Evolutionary conservation across 2,329 filamentous ascomycete species (phyloP).

Genomic region (Rhinocladiella mackenziei): DNA sequence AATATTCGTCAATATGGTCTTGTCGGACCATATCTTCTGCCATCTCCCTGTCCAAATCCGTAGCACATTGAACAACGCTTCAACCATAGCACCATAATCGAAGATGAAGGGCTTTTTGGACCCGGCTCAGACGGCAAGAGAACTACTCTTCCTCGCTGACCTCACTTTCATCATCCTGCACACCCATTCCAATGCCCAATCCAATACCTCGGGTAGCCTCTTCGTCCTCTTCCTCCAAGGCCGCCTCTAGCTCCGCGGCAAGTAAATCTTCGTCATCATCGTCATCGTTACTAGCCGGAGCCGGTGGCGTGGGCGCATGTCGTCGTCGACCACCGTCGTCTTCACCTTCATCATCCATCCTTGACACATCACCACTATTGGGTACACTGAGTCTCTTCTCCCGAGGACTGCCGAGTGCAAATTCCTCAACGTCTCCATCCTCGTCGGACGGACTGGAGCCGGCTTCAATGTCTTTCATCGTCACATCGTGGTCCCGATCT

Average conservation of each 20-base stretch:
- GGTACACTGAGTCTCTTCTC: slow-evolving; percentile 11
- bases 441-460: slow-evolving; percentile 31
- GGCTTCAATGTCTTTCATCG: slow-evolving; percentile 38
- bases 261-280: slow-evolving; percentile 50
- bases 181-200: slow-evolving; percentile 61
- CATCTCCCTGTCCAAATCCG: too few species aligned
- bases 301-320: slow-evolving; percentile 17
- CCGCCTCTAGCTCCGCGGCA: slow-evolving; percentile 56
- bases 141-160: slow-evolving; percentile 62
- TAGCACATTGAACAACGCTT: too few species aligned
- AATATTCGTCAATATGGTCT: too few species aligned
- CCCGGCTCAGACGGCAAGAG: too few species aligned
- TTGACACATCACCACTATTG: slow-evolving; percentile 10
- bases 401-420: slow-evolving; percentile 23
- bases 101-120: too few species aligned
- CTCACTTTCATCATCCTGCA: slow-evolving; percentile 57
- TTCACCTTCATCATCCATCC: slow-evolving; percentile 9
- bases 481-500: slow-evolving; percentile 25
- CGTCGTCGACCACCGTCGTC: background rate
- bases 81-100: too few species aligned
- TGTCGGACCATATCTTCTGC: too few species aligned
- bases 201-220: slow-evolving; percentile 57
- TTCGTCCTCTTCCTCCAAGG: slow-evolving; percentile 45
- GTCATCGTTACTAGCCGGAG: slow-evolving; percentile 31
- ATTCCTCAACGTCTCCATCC: slow-evolving; percentile 49